Conservation (phyloP, 441 rosid genomes). For the Sinapis alba region DNA sequence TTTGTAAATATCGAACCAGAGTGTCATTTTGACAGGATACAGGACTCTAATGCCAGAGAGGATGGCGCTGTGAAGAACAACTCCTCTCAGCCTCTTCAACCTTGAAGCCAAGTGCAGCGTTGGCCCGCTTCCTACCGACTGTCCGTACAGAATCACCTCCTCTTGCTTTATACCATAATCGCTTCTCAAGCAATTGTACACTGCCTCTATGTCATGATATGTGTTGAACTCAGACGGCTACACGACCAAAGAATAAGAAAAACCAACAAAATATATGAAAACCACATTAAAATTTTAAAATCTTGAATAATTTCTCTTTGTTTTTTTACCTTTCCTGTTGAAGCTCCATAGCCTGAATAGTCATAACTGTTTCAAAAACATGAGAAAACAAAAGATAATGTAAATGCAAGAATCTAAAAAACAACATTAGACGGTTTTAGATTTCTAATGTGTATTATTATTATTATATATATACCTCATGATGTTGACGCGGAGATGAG, state of each 20-base stretch:
- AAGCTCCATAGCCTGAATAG: slow-evolving; percentile 97
- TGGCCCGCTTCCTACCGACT: slow-evolving; percentile 97
- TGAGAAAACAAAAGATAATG: not conserved
- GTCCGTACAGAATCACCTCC: slow-evolving; percentile 87
- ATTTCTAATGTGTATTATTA: not conserved
- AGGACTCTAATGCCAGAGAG: slow-evolving; percentile 90
- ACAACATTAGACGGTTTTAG: not conserved
- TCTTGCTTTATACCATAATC: slow-evolving; percentile 76
- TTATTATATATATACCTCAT: slow-evolving; percentile 60
- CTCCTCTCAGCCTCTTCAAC: slow-evolving; percentile 71
- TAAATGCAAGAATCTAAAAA: slow-evolving; percentile 7
- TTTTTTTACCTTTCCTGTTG: slow-evolving; percentile 82
- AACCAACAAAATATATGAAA: slow-evolving; percentile 2
- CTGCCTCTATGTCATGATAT: slow-evolving; percentile 88
- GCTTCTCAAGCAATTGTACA: slow-evolving; percentile 71
- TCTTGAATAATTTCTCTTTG: not conserved
- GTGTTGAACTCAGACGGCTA: slow-evolving; percentile 94
- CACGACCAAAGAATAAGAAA: slow-evolving; percentile 22
- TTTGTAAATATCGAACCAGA: slow-evolving; percentile 93
- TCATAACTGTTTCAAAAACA: slow-evolving; percentile 65
- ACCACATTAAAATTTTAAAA: not conserved
- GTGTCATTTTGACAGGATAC: slow-evolving; percentile 89
- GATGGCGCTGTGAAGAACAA: slow-evolving; percentile 94
- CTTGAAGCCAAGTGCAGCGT: slow-evolving; percentile 83
- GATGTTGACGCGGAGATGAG: slow-evolving; percentile 87